Percentiles rank a stretch among this genome's conserved stretches.
These are phyloP conservation scores for Coniella lustricola DNA, from an alignment of 2,329 filamentous ascomycete genomes.

Conservation along the genomic window DNA sequence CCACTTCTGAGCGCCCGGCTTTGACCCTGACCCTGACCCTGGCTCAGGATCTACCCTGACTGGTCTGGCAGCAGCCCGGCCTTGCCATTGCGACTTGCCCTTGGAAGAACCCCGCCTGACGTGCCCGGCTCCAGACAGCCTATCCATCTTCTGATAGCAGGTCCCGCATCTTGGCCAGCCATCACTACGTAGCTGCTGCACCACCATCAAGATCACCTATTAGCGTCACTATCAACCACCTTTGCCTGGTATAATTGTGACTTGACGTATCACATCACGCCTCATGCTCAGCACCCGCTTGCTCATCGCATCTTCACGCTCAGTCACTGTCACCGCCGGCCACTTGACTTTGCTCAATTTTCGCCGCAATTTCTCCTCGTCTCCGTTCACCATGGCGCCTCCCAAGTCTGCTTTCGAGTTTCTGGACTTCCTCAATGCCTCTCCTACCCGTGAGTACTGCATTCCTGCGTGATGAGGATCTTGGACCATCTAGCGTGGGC, in stretches of 20 bases:
- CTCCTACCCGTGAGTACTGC: conserved; percentile 17
- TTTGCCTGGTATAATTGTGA: background rate
- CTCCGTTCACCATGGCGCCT: conserved; percentile 18
- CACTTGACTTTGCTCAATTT: background rate
- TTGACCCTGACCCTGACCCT: background rate
- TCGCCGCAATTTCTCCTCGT: conserved; percentile 9
- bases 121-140: no score
- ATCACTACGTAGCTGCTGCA: no score
- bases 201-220: background rate
- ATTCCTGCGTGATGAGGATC: background rate
- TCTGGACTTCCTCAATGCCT: conserved; percentile 9
- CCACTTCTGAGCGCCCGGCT: background rate
- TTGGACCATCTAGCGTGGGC: no score
- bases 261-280: background rate
- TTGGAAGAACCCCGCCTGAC: no score
- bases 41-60: no score
- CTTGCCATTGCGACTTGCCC: no score
- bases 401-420: conserved; percentile 9
- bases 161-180: no score
- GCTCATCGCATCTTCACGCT: conserved; percentile 1
- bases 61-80: no score
- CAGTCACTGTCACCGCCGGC: background rate
- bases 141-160: no score
- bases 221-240: background rate
- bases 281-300: conserved; percentile 10